Evolutionary conservation across 169 alveolate genomes (phyloP), one percentile per base, ranked within the genome.

Genomic region (Toxoplasma gondii): DNA sequence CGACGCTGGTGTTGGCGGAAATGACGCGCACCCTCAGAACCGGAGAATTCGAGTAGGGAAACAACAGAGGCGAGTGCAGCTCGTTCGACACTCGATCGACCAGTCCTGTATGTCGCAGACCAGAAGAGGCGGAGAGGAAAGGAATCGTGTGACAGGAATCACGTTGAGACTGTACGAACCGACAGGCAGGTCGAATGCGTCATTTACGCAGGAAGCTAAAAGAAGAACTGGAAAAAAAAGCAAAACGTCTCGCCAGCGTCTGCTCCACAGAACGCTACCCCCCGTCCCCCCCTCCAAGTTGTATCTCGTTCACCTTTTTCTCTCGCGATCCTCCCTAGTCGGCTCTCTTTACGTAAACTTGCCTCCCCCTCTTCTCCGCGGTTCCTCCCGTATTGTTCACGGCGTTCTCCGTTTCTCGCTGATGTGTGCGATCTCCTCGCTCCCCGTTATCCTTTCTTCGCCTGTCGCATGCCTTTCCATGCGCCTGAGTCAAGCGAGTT

Each of bases 1-100:
- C 99, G 78, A 96, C 96, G 64, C 97, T 82, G 53, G 97, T 88
- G 82, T 96, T 97, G 34, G 98, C 97, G 39, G 98, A 96, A 91
- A 97, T 97, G 64, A 97, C 96, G 94, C 97, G 96, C 12, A 97
- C 94, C 95, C 96, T 97, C 88, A 97, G 86, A 45, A 96, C 96
- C 70, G 96, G 91, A 2, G 96, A 95, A 19, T 94, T 88, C 7
- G 92, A 45, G 12, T 10, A 54, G 31, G 83, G 82, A 74, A 91
- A 90, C 54, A 93, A 90, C 53, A 88, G 93, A 38, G 90, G 93
- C 83, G 93, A 94, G 83, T 92, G 93, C 41, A 95, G 91, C 34
- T 95, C 94, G 31, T 86, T 90, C 74, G 70, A 69, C 53, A 95
- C 78, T 27, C 97, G 92, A 29, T 93, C 95, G 24, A 92, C 58